These are phyloP conservation scores for Pulveroboletus sp. DNA, from an alignment of 768 basidiomycete species.

Conservation along the genomic window DNA sequence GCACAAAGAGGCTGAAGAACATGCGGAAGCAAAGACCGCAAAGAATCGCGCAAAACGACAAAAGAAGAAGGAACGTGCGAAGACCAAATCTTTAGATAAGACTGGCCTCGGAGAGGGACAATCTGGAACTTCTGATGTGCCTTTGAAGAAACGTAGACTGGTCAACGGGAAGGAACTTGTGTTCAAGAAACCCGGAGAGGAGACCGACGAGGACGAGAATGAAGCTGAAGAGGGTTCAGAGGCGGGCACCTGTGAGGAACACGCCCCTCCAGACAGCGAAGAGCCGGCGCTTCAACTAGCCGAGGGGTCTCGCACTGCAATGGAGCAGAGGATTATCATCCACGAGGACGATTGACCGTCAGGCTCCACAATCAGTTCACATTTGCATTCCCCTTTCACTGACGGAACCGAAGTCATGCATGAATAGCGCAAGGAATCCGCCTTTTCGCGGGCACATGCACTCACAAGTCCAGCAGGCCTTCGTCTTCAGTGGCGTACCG, in stretches of 20 bases:
- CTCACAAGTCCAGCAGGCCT: no score
- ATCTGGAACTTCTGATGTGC: slow-evolving; percentile 33
- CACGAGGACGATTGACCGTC: slow-evolving; percentile 47
- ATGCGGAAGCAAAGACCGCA: slow-evolving; percentile 82
- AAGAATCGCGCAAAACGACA: slow-evolving; percentile 93
- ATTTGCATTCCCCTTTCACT: no score
- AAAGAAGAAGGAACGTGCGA: slow-evolving; percentile 81
- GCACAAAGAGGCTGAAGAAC: slow-evolving; percentile 63
- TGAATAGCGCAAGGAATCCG: no score
- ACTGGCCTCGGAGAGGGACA: slow-evolving; percentile 24
- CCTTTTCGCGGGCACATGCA: no score
- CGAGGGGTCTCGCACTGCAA: slow-evolving; percentile 23
- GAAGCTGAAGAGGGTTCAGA: slow-evolving; percentile 28
- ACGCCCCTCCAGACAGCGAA: neutral
- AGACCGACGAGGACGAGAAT: slow-evolving; percentile 42
- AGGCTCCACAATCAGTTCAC: no score
- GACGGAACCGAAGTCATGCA: no score
- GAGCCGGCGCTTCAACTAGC: slow-evolving; percentile 1
- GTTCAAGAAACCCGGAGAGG: slow-evolving; percentile 52
- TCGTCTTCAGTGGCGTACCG: no score
- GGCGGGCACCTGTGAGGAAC: slow-evolving; percentile 3
- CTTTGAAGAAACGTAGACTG: slow-evolving; percentile 76
- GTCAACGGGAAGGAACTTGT: slow-evolving; percentile 73
- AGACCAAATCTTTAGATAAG: slow-evolving; percentile 38
- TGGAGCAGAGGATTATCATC: slow-evolving; percentile 41